Conservation (phyloP, 139 green algal species). For the Eudorina sp. region DNA sequence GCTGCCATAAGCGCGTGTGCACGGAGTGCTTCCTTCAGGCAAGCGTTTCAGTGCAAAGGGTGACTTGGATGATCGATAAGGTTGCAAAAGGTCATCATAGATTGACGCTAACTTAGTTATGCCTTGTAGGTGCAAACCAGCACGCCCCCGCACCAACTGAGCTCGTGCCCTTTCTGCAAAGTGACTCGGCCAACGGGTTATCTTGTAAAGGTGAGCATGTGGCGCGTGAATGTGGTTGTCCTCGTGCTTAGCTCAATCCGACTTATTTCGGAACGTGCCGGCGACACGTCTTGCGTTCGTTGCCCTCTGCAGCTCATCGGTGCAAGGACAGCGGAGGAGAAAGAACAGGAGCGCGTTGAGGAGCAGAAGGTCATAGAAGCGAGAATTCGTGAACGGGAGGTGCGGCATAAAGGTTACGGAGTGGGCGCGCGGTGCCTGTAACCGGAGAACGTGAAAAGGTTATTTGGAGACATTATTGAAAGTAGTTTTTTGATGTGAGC, state of each 20-base stretch:
- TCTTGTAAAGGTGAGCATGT: constrained; percentile 48
- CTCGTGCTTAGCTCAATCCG: not conserved
- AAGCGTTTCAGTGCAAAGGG: no score
- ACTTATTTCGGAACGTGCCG: not conserved
- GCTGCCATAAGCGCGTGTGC: constrained; percentile 74
- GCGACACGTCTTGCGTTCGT: not conserved
- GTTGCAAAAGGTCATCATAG: no score
- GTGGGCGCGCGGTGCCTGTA: no score
- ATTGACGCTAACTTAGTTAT: no score
- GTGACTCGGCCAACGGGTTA: constrained; percentile 31
- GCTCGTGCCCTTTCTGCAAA: constrained; percentile 63
- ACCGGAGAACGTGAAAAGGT: no score
- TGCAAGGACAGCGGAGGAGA: constrained; percentile 39
- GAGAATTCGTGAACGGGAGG: constrained; percentile 61
- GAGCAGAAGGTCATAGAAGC: constrained; percentile 66
- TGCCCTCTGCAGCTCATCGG: constrained; percentile 49
- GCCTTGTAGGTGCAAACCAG: constrained; percentile 53
- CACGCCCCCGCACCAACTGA: constrained; percentile 22
- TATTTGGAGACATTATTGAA: no score
- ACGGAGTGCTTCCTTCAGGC: constrained; percentile 77
- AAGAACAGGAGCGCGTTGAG: constrained; percentile 53
- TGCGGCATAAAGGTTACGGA: constrained; percentile 44
- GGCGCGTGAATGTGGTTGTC: not conserved
- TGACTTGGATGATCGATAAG: no score
- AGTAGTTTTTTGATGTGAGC: no score